Conservation (phyloP, 2,329 filamentous ascomycete genomes). For the Aspergillus aculeatus region DNA sequence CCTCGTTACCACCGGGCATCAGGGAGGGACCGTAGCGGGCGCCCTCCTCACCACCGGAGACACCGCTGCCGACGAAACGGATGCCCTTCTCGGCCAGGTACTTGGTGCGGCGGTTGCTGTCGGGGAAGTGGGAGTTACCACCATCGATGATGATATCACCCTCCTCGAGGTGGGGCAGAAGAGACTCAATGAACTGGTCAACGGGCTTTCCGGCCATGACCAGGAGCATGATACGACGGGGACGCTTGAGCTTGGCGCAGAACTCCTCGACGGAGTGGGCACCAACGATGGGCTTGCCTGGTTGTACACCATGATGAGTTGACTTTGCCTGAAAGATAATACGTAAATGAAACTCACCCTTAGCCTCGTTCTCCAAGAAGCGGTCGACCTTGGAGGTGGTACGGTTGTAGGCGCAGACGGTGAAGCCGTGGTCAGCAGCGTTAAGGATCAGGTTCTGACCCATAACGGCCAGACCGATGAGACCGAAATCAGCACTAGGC, state of each 20-base stretch:
- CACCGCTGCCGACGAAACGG: conserved; percentile 93
- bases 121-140: conserved; percentile 98
- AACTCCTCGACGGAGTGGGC: conserved; percentile 94
- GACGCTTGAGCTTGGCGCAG: conserved; percentile 92
- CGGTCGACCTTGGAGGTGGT: conserved; percentile 97
- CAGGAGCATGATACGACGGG: conserved; percentile 95
- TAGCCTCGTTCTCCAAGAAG: conserved; percentile 87
- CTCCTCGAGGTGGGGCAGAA: conserved; percentile 76
- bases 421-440: conserved; percentile 89
- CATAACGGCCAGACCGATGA: conserved; percentile 92
- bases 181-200: conserved; percentile 96
- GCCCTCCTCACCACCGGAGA: conserved; percentile 99
- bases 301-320: neutral
- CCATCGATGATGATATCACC: conserved; percentile 99
- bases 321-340: neutral
- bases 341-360: conserved; percentile 53
- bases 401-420: conserved; percentile 97
- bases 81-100: conserved; percentile 86
- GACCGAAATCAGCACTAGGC: conserved; percentile 79
- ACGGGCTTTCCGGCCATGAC: conserved; percentile 98
- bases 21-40: conserved; percentile 94
- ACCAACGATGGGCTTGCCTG: conserved; percentile 88
- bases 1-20: conserved; percentile 99
- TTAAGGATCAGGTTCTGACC: conserved; percentile 86
- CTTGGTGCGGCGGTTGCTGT: conserved; percentile 94